Evolutionary conservation across 208 protist species (phyloP).

Genomic region (Crithidia fasciculata): DNA sequence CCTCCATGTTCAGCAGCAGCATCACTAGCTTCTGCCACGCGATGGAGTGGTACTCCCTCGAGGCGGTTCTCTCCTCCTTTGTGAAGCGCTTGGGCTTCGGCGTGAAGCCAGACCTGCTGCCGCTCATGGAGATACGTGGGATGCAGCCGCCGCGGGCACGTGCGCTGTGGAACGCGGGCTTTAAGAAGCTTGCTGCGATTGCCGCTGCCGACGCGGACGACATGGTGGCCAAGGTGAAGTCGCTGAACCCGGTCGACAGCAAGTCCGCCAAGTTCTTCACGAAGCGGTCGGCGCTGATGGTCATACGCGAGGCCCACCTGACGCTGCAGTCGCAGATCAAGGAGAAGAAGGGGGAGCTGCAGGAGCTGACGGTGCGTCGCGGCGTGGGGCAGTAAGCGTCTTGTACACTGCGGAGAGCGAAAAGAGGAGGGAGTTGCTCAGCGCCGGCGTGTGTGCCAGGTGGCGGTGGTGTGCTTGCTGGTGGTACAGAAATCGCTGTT

Average conservation of each 20-base stretch:
- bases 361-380: conserved; percentile 42
- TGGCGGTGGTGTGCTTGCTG: no score
- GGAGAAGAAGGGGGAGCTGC: conserved; percentile 77
- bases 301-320: conserved; percentile 69
- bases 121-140: conserved; percentile 87
- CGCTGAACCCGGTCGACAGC: conserved; percentile 52
- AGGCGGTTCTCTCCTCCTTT: conserved; percentile 87
- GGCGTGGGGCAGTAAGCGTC: background rate
- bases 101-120: conserved; percentile 90
- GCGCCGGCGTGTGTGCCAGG: no score
- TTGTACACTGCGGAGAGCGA: background rate
- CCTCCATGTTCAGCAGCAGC: conserved; percentile 86
- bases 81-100: conserved; percentile 88
- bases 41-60: conserved; percentile 90
- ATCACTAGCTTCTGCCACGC: conserved; percentile 89
- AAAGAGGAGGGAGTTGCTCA: background rate
- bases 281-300: conserved; percentile 52
- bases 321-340: conserved; percentile 65
- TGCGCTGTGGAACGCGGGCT: conserved; percentile 85
- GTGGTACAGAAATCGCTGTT: no score
- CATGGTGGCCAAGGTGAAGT: conserved; percentile 70
- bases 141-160: conserved; percentile 80
- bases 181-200: conserved; percentile 49
- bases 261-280: conserved; percentile 78
- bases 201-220: conserved; percentile 65